Percentiles rank a stretch among this genome's conserved stretches.
Evolutionary conservation across 768 basidiomycete species (phyloP).

Genomic region (Galerina marginata): DNA sequence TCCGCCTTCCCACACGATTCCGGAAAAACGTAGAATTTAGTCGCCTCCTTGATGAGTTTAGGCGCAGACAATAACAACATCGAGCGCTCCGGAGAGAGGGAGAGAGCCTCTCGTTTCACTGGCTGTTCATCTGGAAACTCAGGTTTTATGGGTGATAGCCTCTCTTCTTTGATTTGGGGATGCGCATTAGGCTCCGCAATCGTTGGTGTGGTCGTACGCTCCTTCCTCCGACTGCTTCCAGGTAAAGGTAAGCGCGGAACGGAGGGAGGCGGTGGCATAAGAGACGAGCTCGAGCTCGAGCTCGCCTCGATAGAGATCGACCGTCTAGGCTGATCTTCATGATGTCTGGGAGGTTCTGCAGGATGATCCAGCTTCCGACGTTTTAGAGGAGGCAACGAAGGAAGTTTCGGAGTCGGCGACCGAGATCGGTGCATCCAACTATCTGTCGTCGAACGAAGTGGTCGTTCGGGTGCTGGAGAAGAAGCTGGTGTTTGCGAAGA

Average conservation of each 20-base stretch:
- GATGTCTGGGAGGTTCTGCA: background rate
- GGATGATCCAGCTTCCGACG: constrained; percentile 20
- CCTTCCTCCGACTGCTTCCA: background rate
- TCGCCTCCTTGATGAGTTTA: constrained; percentile 32
- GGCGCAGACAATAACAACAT: too few species aligned
- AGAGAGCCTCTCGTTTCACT: constrained; percentile 2
- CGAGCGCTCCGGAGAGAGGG: background rate
- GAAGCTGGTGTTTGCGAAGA: background rate
- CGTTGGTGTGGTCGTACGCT: too few species aligned
- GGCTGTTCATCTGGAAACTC: background rate
- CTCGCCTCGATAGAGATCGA: background rate
- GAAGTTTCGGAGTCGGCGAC: constrained; percentile 26
- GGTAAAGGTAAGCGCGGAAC: constrained; percentile 3
- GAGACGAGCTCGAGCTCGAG: too few species aligned
- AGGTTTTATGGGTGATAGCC: background rate
- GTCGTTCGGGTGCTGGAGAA: background rate
- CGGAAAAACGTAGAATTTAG: constrained; percentile 33
- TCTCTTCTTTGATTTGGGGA: too few species aligned
- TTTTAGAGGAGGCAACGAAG: constrained; percentile 17
- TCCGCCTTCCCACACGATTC: constrained; percentile 19
- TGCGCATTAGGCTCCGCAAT: too few species aligned
- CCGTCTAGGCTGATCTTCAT: background rate
- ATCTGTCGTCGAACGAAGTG: background rate
- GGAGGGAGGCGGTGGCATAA: constrained; percentile 6
- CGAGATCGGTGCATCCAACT: constrained; percentile 14